Conservation (phyloP, 2,329 filamentous ascomycete genomes). For the Onygenales sp. region DNA sequence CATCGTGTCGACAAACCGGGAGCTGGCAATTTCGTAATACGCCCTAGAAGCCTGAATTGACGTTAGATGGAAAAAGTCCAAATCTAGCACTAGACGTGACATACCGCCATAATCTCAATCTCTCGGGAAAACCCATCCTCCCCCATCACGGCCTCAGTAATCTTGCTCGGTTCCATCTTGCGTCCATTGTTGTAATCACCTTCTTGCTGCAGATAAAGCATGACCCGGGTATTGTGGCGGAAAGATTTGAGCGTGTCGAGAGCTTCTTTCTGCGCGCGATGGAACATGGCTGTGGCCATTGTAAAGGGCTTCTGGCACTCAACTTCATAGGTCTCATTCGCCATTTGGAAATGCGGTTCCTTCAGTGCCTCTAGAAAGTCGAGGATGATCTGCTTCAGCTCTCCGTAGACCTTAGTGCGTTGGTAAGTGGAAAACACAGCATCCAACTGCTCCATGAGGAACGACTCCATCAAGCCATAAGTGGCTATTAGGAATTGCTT, state of each 20-base stretch:
- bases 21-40: slow-evolving; percentile 31
- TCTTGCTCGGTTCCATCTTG: slow-evolving; percentile 15
- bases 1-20: slow-evolving; percentile 29
- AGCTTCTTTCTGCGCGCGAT: slow-evolving; percentile 12
- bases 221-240: slow-evolving; percentile 15
- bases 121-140: slow-evolving; percentile 27
- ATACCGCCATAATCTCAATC: slow-evolving; percentile 33
- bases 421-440: slow-evolving; percentile 23
- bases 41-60: slow-evolving; percentile 22
- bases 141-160: slow-evolving; percentile 20
- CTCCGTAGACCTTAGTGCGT: slow-evolving; percentile 25
- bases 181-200: slow-evolving; percentile 11
- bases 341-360: slow-evolving; percentile 32
- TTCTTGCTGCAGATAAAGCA: slow-evolving; percentile 7
- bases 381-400: slow-evolving; percentile 33
- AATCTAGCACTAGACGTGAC: background rate
- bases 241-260: slow-evolving; percentile 7
- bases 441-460: slow-evolving; percentile 39
- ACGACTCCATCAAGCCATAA: slow-evolving; percentile 20
- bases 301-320: slow-evolving; percentile 51
- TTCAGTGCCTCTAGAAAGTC: slow-evolving; percentile 38
- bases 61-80: slow-evolving; percentile 5
- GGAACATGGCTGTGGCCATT: slow-evolving; percentile 25
- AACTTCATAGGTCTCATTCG: slow-evolving; percentile 41
- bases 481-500: slow-evolving; percentile 27